Conservation (phyloP, 495 filamentous ascomycete species). For the Mycothermus thermophilus region DNA sequence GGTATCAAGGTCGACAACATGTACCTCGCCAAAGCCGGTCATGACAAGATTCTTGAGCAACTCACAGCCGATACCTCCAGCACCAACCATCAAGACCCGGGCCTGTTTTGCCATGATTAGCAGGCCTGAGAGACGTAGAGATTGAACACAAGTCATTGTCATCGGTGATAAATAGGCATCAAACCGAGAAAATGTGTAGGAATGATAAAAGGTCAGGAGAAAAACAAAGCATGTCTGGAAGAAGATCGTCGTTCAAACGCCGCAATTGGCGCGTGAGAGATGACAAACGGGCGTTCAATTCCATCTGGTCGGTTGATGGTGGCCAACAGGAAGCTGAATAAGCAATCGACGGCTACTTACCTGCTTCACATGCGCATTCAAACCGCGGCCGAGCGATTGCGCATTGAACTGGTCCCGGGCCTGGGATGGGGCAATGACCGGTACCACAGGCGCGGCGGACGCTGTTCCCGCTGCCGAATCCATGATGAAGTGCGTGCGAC, state of each 20-base stretch:
- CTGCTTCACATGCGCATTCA: constrained; percentile 34
- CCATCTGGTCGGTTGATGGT: no score
- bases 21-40: constrained; percentile 85
- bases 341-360: constrained; percentile 22
- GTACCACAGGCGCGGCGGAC: no score
- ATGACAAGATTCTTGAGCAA: constrained; percentile 93
- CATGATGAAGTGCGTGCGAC: constrained; percentile 8
- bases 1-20: constrained; percentile 94
- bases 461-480: background rate
- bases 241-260: no score
- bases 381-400: constrained; percentile 28
- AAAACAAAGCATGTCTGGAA: no score
- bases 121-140: no score
- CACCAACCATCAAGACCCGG: constrained; percentile 84
- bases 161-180: no score
- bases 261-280: no score
- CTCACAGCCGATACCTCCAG: constrained; percentile 95
- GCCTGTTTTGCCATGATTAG: constrained; percentile 43
- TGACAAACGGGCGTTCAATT: no score
- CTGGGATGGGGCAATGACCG: constrained; percentile 2
- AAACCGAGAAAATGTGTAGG: no score
- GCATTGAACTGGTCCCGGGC: constrained; percentile 28
- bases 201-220: no score
- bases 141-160: no score
- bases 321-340: no score